phyloP scores from a whole-genome alignment of 176 grass and related monocot species.

The Raddia guianensis region DNA sequence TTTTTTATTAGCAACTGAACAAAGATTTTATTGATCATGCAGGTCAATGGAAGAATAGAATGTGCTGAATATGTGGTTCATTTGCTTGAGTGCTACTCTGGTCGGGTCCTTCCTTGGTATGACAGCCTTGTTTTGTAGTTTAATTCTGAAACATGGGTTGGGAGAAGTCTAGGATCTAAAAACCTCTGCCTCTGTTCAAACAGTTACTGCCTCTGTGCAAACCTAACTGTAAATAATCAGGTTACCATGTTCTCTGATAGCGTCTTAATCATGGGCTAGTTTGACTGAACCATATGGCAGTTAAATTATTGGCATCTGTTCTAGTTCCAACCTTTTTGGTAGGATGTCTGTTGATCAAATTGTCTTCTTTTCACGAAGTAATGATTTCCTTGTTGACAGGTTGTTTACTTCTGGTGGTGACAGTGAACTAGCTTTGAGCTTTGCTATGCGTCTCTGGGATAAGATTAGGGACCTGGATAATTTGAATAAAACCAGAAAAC shows the following conservation, averaged over 20 bases:
- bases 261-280: slow-evolving; percentile 15
- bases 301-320: not conserved
- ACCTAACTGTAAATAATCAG: slow-evolving; percentile 25
- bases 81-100: slow-evolving; percentile 79
- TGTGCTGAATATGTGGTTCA: slow-evolving; percentile 45
- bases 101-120: slow-evolving; percentile 80
- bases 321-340: slow-evolving; percentile 25
- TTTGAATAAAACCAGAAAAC: slow-evolving; percentile 52
- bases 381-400: slow-evolving; percentile 51
- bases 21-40: slow-evolving; percentile 37
- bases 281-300: not conserved
- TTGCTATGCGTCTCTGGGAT: slow-evolving; percentile 69
- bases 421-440: slow-evolving; percentile 64
- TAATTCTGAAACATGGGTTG: slow-evolving; percentile 29
- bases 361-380: slow-evolving; percentile 27
- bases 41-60: slow-evolving; percentile 54
- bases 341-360: slow-evolving; percentile 22
- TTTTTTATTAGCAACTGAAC: slow-evolving; percentile 34
- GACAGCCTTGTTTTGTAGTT: slow-evolving; percentile 41
- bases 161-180: slow-evolving; percentile 24
- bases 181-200: slow-evolving; percentile 23
- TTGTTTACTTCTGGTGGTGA: slow-evolving; percentile 50
- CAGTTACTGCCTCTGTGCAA: slow-evolving; percentile 16
- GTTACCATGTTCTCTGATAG: slow-evolving; percentile 1
- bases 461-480: slow-evolving; percentile 50